These are phyloP conservation scores for Fusarium sp. DNA, from an alignment of 2,329 filamentous ascomycete species.

Conservation along the genomic window DNA sequence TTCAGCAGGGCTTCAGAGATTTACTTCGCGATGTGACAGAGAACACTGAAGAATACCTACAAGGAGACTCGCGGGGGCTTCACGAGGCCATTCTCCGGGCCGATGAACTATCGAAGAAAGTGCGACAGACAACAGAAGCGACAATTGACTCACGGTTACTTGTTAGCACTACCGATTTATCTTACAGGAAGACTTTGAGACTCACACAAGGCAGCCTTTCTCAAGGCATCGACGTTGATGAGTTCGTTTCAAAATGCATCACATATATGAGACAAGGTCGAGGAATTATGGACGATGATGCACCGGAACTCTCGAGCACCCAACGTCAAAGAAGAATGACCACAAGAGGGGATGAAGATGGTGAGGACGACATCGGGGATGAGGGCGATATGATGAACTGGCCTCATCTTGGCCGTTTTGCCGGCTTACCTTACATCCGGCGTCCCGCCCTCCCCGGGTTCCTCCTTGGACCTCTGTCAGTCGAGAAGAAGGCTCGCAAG, in stretches of 20 bases:
- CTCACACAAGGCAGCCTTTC: conserved; percentile 78
- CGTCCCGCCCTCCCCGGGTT: conserved; percentile 86
- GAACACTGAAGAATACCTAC: conserved; percentile 78
- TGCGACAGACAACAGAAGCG: conserved; percentile 91
- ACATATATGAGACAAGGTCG: conserved; percentile 82
- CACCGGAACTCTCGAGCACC: conserved; percentile 62
- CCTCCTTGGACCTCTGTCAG: conserved; percentile 86
- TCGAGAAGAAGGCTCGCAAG: conserved; percentile 85
- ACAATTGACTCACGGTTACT: conserved; percentile 90
- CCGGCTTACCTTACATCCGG: conserved; percentile 77
- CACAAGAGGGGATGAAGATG: conserved; percentile 59
- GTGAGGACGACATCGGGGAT: conserved; percentile 72
- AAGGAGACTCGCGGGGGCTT: conserved; percentile 73
- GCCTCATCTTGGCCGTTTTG: conserved; percentile 82
- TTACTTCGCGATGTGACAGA: conserved; percentile 72
- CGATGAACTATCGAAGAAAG: conserved; percentile 72
- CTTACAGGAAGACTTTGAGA: conserved; percentile 80
- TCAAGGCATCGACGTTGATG: conserved; percentile 86
- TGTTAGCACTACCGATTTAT: conserved; percentile 82
- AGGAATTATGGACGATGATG: conserved; percentile 64
- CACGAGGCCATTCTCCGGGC: conserved; percentile 73
- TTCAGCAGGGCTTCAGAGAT: conserved; percentile 77
- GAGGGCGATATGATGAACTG: conserved; percentile 86
- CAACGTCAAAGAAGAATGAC: conserved; percentile 58
- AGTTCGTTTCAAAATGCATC: conserved; percentile 91